Percentiles rank a stretch among this genome's conserved stretches.
Evolutionary conservation across 345 rosid species (phyloP).

Genomic region (Anastatica hierochuntica): DNA sequence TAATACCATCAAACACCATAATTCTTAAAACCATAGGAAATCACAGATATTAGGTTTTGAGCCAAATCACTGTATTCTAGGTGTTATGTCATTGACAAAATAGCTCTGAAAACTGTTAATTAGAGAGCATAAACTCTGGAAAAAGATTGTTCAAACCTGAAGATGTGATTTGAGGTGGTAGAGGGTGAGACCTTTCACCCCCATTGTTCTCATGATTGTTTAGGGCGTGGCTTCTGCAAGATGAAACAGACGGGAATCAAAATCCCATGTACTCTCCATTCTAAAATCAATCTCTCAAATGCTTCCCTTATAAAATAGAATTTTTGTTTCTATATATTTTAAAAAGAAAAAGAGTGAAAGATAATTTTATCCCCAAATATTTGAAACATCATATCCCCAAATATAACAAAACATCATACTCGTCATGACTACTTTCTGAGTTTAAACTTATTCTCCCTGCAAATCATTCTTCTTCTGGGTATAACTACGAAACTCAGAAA

Average conservation of each 20-base stretch:
- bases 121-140: background rate
- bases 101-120: background rate
- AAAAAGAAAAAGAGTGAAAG: no score
- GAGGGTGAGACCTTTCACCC: slow-evolving; percentile 88
- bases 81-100: background rate
- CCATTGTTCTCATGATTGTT: slow-evolving; percentile 89
- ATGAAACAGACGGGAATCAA: background rate
- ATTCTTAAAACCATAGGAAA: background rate
- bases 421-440: no score
- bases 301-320: no score
- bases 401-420: no score
- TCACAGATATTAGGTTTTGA: background rate
- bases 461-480: no score
- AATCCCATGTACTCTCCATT: background rate
- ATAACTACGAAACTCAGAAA: no score
- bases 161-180: slow-evolving; percentile 92
- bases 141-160: no score
- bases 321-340: no score
- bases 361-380: no score
- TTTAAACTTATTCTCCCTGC: no score
- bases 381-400: no score
- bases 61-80: background rate
- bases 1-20: no score
- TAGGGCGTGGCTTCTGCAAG: slow-evolving; percentile 86
- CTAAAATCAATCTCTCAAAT: slow-evolving; percentile 54